Percentiles rank a stretch among this genome's conserved stretches.
Conservation (phyloP, 768 basidiomycete genomes). For the Tylopilus vinaceipallidus region DNA sequence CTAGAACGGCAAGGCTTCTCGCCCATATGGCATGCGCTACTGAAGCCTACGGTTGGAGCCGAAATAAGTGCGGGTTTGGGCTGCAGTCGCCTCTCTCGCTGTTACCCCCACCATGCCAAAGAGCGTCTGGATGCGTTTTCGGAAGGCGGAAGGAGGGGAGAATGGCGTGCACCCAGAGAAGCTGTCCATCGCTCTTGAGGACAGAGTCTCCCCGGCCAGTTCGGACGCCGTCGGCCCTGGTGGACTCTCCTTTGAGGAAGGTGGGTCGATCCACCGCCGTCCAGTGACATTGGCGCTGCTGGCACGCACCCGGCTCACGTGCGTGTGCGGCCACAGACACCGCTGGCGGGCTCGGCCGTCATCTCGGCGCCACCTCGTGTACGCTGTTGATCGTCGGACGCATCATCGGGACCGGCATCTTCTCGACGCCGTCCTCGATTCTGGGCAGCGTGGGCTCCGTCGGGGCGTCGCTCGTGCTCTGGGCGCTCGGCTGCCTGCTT, state of each 20-base stretch:
- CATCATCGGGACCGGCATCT: constrained; percentile 63
- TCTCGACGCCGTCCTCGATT: constrained; percentile 60
- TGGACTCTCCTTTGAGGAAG: constrained; percentile 48
- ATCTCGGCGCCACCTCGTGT: constrained; percentile 52
- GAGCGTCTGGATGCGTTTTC: too few relatives aligned
- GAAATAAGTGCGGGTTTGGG: too few relatives aligned
- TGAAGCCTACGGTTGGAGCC: too few relatives aligned
- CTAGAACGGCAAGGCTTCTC: too few relatives aligned
- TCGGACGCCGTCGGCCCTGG: constrained; percentile 38
- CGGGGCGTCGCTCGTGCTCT: constrained; percentile 60
- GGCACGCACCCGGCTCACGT: too few relatives aligned
- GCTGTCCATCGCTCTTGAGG: too few relatives aligned
- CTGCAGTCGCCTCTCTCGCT: too few relatives aligned
- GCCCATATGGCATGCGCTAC: too few relatives aligned
- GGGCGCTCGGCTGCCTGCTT: constrained; percentile 58
- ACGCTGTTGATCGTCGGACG: constrained; percentile 54
- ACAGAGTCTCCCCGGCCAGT: background rate
- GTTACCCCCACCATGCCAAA: too few relatives aligned
- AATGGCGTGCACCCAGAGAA: background rate
- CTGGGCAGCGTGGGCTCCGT: constrained; percentile 54
- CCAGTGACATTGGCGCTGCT: background rate
- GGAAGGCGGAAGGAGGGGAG: background rate
- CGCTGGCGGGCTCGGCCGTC: constrained; percentile 55
- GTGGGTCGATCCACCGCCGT: constrained; percentile 17
- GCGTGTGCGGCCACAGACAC: too few relatives aligned